Percentiles rank a stretch among this genome's conserved stretches.
Conservation (phyloP, 139 green algal species). For the Micractinium conductrix region DNA sequence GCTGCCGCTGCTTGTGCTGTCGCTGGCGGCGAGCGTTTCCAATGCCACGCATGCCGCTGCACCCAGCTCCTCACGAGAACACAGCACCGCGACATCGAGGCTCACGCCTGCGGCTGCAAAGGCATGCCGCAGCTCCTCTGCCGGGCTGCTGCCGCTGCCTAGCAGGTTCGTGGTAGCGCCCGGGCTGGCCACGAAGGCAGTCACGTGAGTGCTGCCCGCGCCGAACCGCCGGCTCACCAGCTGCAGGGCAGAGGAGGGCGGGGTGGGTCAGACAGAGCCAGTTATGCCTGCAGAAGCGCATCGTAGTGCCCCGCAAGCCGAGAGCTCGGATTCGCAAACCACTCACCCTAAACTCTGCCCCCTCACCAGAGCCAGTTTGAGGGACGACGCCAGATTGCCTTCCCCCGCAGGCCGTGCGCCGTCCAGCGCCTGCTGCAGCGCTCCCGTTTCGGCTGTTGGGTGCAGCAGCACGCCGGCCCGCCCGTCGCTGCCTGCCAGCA, state of each 20-base stretch:
- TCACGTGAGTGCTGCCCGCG: conserved; percentile 18
- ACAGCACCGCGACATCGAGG: conserved; percentile 28
- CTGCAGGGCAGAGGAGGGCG: background rate
- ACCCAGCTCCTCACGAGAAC: conserved; percentile 5
- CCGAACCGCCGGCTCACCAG: conserved; percentile 21
- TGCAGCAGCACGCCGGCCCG: conserved; percentile 12
- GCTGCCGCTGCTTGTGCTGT: background rate
- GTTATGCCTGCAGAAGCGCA: background rate
- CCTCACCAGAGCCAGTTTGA: conserved; percentile 40
- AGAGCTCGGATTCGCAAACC: too few species aligned
- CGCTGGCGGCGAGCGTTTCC: background rate
- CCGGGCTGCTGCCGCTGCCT: background rate
- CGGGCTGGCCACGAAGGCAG: conserved; percentile 18
- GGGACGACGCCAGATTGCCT: background rate
- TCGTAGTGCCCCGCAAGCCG: too few species aligned
- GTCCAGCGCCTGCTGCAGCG: conserved; percentile 22
- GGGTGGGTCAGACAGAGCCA: background rate
- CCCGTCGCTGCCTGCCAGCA: conserved; percentile 1
- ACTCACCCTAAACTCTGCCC: too few species aligned
- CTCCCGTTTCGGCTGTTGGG: background rate
- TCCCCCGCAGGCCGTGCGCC: background rate
- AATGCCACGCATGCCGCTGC: background rate
- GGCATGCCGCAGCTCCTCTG: conserved; percentile 5
- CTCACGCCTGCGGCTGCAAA: background rate
- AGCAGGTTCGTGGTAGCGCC: conserved; percentile 4